Conservation (phyloP, 208 protist species). For the Crithidia fasciculata region DNA sequence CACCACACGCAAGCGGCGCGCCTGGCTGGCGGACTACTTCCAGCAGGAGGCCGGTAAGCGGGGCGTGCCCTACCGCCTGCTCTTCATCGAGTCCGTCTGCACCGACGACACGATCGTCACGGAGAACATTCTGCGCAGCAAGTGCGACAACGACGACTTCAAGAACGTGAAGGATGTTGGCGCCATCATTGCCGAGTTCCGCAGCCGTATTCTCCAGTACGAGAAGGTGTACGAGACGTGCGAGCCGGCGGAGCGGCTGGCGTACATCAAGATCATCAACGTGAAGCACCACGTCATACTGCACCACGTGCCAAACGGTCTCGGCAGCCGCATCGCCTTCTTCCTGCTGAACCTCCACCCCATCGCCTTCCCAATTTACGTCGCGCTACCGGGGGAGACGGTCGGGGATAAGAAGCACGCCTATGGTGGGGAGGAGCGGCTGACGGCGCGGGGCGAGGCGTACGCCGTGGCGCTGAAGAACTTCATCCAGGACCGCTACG, state of each 20-base stretch:
- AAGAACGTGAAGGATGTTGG: constrained; percentile 78
- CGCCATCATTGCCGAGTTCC: constrained; percentile 82
- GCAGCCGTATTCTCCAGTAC: constrained; percentile 83
- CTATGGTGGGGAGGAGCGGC: constrained; percentile 80
- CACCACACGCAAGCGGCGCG: constrained; percentile 78
- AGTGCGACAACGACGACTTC: constrained; percentile 93
- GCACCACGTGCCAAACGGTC: constrained; percentile 68
- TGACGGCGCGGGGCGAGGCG: constrained; percentile 66
- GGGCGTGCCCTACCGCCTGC: constrained; percentile 64
- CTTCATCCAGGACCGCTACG: constrained; percentile 86
- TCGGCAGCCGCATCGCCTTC: constrained; percentile 86
- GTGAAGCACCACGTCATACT: constrained; percentile 89
- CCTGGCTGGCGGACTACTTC: constrained; percentile 74
- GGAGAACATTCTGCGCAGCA: constrained; percentile 89
- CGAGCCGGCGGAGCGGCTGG: constrained; percentile 55
- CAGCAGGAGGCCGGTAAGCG: constrained; percentile 37
- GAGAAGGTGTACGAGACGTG: constrained; percentile 91
- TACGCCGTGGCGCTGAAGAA: constrained; percentile 70
- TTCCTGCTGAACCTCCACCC: constrained; percentile 91
- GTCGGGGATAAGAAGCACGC: constrained; percentile 60
- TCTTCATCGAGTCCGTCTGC: constrained; percentile 94
- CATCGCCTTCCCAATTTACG: constrained; percentile 85
- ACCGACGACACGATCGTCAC: constrained; percentile 89
- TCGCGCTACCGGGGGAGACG: constrained; percentile 85
- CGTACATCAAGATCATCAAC: constrained; percentile 91